These are phyloP conservation scores for Elongisporangium anandrum DNA, from an alignment of 352 stramenopile genomes.

Conservation along the genomic window DNA sequence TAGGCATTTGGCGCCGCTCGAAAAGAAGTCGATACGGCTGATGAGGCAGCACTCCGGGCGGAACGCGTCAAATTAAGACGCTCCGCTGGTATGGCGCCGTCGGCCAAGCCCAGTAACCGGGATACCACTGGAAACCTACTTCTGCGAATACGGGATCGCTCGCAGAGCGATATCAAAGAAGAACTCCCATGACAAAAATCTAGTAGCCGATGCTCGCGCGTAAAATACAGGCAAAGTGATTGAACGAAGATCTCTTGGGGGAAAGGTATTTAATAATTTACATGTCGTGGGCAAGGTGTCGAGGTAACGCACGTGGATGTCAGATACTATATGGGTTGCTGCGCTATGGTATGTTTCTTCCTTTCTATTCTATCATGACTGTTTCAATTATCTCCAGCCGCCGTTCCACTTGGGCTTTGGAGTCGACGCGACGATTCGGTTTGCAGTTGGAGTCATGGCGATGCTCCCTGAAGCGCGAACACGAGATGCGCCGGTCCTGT, in stretches of 20 bases:
- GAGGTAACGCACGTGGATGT: neutral
- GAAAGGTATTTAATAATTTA: slow-evolving; percentile 10
- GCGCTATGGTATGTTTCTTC: neutral
- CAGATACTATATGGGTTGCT: neutral
- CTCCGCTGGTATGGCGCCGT: slow-evolving; percentile 9
- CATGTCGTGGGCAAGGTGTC: neutral
- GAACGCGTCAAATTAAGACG: slow-evolving; percentile 65
- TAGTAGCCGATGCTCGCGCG: slow-evolving; percentile 7
- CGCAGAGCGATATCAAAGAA: slow-evolving; percentile 15
- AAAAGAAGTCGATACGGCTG: slow-evolving; percentile 62
- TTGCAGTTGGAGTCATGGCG: slow-evolving; percentile 15
- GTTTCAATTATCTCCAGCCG: slow-evolving; percentile 37
- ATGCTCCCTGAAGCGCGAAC: slow-evolving; percentile 33
- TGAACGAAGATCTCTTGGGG: neutral
- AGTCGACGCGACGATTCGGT: slow-evolving; percentile 21
- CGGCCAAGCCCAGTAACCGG: neutral
- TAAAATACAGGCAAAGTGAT: slow-evolving; percentile 6
- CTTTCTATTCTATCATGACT: neutral
- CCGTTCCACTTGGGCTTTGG: slow-evolving; percentile 62
- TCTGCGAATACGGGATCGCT: slow-evolving; percentile 27
- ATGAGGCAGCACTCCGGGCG: slow-evolving; percentile 45
- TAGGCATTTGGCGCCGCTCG: slow-evolving; percentile 63
- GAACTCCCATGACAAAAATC: neutral
- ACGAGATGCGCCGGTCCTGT: slow-evolving; percentile 25
- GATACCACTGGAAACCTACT: slow-evolving; percentile 3